These are phyloP conservation scores for Daedaleopsis nitida DNA, from an alignment of 768 basidiomycete genomes.

Conservation along the genomic window DNA sequence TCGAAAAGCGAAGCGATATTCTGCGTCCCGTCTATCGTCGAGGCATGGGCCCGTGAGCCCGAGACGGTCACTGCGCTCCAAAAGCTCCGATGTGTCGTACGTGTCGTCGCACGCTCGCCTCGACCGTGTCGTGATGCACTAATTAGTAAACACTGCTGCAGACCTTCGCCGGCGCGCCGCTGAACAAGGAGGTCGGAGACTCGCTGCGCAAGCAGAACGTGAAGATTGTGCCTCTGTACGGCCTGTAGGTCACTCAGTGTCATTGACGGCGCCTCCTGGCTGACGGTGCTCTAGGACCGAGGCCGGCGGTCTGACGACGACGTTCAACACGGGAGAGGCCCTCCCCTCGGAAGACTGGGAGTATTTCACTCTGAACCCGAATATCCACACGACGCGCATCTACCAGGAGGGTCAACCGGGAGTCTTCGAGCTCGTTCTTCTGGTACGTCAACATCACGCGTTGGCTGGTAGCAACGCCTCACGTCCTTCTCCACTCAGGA, in stretches of 20 bases:
- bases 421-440: constrained; percentile 39
- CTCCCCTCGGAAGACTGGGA: constrained; percentile 30
- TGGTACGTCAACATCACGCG: constrained; percentile 31
- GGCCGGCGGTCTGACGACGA: constrained; percentile 10
- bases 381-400: constrained; percentile 29
- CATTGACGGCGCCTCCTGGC: background rate
- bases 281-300: constrained; percentile 9
- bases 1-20: constrained; percentile 15
- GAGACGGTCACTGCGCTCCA: constrained; percentile 10
- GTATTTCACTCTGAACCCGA: constrained; percentile 34
- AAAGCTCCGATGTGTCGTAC: constrained; percentile 16
- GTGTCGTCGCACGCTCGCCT: background rate
- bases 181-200: constrained; percentile 39
- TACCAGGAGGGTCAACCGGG: constrained; percentile 34
- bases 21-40: constrained; percentile 30
- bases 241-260: constrained; percentile 31
- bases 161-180: constrained; percentile 41
- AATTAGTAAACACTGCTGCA: constrained; percentile 17
- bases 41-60: constrained; percentile 28
- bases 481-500: background rate
- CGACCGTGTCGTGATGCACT: too few relatives aligned
- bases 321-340: background rate
- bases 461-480: background rate
- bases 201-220: constrained; percentile 35
- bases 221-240: constrained; percentile 35